Conservation (phyloP, 2,329 filamentous ascomycete species). For the Trichoderma polysporum region DNA sequence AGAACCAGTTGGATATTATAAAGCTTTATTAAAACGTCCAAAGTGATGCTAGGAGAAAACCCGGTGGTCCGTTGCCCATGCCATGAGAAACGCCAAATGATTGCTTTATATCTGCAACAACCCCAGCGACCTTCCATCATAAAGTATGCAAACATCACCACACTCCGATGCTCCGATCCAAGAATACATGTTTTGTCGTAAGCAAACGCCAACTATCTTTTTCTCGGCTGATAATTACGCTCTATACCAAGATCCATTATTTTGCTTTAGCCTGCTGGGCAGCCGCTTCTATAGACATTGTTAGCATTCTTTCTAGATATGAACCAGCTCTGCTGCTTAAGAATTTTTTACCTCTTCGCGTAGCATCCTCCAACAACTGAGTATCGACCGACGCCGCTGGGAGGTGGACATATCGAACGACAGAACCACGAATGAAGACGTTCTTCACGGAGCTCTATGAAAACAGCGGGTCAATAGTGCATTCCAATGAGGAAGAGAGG, state of each 20-base stretch:
- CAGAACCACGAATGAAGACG: constrained; percentile 90
- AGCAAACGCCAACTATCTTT: background rate
- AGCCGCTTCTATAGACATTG: constrained; percentile 49
- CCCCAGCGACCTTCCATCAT: constrained; percentile 7
- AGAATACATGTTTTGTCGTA: background rate
- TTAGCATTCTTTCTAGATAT: background rate
- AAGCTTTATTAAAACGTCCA: constrained; percentile 15
- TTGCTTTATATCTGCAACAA: constrained; percentile 15
- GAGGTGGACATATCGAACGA: constrained; percentile 89
- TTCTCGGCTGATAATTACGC: background rate
- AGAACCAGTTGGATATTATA: background rate
- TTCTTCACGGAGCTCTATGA: constrained; percentile 77
- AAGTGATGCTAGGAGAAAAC: constrained; percentile 10
- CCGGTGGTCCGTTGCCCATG: constrained; percentile 31
- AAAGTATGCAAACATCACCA: constrained; percentile 8
- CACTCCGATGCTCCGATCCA: constrained; percentile 18
- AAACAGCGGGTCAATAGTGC: background rate
- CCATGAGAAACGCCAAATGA: constrained; percentile 27
- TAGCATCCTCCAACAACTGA: constrained; percentile 85
- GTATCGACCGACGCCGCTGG: constrained; percentile 81
- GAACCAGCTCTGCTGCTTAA: background rate
- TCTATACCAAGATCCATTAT: constrained; percentile 30
- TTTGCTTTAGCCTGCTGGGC: constrained; percentile 59
- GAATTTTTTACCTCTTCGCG: constrained; percentile 66
- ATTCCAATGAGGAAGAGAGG: background rate